phyloP scores from a whole-genome alignment of 768 basidiomycete genomes.

The Cystoderma amianthinum region DNA sequence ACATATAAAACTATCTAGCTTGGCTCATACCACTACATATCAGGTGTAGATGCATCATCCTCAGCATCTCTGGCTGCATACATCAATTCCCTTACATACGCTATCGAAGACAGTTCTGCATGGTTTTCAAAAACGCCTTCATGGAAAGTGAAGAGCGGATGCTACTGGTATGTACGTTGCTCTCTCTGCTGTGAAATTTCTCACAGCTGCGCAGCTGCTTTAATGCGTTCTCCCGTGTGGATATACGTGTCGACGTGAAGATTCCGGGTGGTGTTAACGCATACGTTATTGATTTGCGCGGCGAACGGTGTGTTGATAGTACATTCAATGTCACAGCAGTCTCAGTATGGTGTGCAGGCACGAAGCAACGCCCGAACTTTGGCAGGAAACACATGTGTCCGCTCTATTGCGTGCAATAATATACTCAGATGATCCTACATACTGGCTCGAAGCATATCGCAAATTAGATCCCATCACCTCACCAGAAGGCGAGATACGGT shows the following conservation, averaged over 20 bases:
- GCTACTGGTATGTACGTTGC: slow-evolving; percentile 66
- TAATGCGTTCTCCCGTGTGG: slow-evolving; percentile 96
- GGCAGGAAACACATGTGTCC: slow-evolving; percentile 97
- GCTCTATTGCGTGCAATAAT: slow-evolving; percentile 87
- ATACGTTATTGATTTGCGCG: slow-evolving; percentile 89
- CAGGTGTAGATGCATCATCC: slow-evolving; percentile 97
- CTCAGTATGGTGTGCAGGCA: slow-evolving; percentile 43
- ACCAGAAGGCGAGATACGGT: slow-evolving; percentile 82
- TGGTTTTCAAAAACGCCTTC: slow-evolving; percentile 85
- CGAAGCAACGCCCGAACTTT: slow-evolving; percentile 85
- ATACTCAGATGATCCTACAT: slow-evolving; percentile 92
- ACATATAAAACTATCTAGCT: slow-evolving; percentile 37
- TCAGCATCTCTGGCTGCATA: slow-evolving; percentile 97
- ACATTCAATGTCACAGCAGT: background rate
- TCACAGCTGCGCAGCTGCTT: slow-evolving; percentile 59
- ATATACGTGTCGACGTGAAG: slow-evolving; percentile 95
- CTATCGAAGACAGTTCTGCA: slow-evolving; percentile 82
- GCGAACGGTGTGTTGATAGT: slow-evolving; percentile 66
- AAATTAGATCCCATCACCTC: slow-evolving; percentile 93
- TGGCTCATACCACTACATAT: slow-evolving; percentile 96
- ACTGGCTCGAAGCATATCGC: slow-evolving; percentile 88
- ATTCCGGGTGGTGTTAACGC: slow-evolving; percentile 96
- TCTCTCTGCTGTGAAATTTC: background rate
- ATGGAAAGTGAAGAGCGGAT: slow-evolving; percentile 92
- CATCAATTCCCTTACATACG: slow-evolving; percentile 96